Evolutionary conservation across 176 grass and related monocot genomes (phyloP).

Genomic region (Triticum urartu): DNA sequence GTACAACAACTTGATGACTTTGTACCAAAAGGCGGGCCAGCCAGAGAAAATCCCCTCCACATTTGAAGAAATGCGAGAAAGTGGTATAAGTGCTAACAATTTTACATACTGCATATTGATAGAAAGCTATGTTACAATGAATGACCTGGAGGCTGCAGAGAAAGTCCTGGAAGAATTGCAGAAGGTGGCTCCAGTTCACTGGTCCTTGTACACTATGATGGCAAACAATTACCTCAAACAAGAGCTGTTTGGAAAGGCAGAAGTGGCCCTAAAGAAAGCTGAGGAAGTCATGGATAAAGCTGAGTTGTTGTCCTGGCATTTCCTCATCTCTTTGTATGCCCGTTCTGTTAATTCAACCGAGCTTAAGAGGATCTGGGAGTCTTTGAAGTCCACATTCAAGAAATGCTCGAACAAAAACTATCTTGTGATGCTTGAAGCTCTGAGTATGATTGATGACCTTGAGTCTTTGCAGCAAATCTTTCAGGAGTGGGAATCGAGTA

Average conservation of each 20-base stretch:
- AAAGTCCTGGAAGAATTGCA: conserved; percentile 8
- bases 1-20: conserved; percentile 50
- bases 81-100: conserved; percentile 19
- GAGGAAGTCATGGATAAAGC: background rate
- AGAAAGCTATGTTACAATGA: conserved; percentile 34
- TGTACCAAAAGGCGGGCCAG: conserved; percentile 30
- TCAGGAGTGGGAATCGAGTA: conserved; percentile 42
- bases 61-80: conserved; percentile 15
- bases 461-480: conserved; percentile 35
- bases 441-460: conserved; percentile 44
- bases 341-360: conserved; percentile 39
- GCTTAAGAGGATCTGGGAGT: conserved; percentile 54
- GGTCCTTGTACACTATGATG: background rate
- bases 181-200: background rate
- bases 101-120: conserved; percentile 36
- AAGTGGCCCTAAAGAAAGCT: conserved; percentile 43
- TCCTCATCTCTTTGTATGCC: too few relatives aligned
- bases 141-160: conserved; percentile 41
- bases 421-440: conserved; percentile 33
- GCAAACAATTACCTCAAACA: conserved; percentile 43
- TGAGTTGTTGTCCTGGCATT: background rate
- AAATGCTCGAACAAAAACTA: conserved; percentile 20
- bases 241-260: conserved; percentile 34
- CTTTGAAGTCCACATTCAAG: conserved; percentile 34
- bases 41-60: background rate